A percentile compares a stretch with the other conserved stretches of the same genome.
phyloP scores from a whole-genome alignment of 2,329 filamentous ascomycete genomes.

The Botrytis medusae region DNA sequence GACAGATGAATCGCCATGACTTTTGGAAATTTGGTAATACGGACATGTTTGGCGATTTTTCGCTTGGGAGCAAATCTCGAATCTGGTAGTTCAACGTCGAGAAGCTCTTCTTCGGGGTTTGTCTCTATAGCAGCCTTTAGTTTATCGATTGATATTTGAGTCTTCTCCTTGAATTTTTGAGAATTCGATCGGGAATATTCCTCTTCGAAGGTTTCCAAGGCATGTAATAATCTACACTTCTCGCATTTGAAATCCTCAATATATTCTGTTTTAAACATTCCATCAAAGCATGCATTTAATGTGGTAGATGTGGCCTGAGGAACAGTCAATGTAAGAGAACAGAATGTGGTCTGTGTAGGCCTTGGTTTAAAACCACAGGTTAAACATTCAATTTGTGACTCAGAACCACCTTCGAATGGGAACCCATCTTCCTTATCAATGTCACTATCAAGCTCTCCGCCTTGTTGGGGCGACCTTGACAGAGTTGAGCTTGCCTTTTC shows the following conservation, averaged over 20 bases:
- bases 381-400: slow-evolving; percentile 93
- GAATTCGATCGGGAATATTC: slow-evolving; percentile 58
- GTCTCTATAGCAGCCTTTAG: slow-evolving; percentile 70
- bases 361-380: slow-evolving; percentile 88
- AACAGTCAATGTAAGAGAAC: slow-evolving; percentile 88
- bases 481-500: slow-evolving; percentile 15
- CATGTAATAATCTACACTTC: slow-evolving; percentile 83
- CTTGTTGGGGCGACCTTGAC: background rate
- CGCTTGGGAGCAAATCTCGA: slow-evolving; percentile 73
- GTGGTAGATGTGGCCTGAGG: slow-evolving; percentile 80
- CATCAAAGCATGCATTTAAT: slow-evolving; percentile 86
- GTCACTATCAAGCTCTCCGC: slow-evolving; percentile 11
- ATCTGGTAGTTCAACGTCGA: slow-evolving; percentile 73
- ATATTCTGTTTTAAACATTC: slow-evolving; percentile 89
- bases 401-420: slow-evolving; percentile 85
- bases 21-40: slow-evolving; percentile 84
- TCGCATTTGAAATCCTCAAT: slow-evolving; percentile 98
- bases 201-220: slow-evolving; percentile 59
- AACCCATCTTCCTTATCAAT: slow-evolving; percentile 66
- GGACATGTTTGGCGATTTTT: slow-evolving; percentile 82
- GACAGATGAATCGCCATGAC: slow-evolving; percentile 90
- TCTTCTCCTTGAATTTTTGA: slow-evolving; percentile 49
- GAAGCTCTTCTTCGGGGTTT: slow-evolving; percentile 76
- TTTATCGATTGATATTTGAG: slow-evolving; percentile 61
- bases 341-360: slow-evolving; percentile 79